A percentile compares a stretch with the other conserved stretches of the same genome.
These are phyloP conservation scores for Kwoniella europaea DNA, from an alignment of 768 basidiomycete species.

Conservation along the genomic window DNA sequence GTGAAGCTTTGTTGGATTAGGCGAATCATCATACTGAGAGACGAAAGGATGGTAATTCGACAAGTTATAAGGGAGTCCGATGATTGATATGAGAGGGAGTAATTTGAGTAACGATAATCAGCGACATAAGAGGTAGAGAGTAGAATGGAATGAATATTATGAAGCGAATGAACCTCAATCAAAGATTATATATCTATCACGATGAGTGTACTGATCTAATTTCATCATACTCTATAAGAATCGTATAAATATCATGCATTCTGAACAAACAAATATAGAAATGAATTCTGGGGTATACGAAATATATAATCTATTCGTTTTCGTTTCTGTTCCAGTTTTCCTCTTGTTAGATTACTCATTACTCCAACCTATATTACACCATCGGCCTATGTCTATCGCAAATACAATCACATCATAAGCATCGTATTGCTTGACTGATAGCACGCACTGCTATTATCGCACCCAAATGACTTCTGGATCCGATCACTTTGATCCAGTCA, in stretches of 20 bases:
- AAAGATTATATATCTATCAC: too few species aligned
- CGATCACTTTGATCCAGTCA: conserved; percentile 55
- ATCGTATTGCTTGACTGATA: too few species aligned
- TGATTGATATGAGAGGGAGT: not conserved
- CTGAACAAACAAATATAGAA: not conserved
- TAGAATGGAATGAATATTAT: not conserved
- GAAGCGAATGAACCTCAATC: not conserved
- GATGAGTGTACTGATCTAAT: too few species aligned
- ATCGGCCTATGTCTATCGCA: too few species aligned
- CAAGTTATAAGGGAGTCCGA: not conserved
- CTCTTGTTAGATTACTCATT: not conserved
- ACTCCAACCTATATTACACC: not conserved
- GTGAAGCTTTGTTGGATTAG: conserved; percentile 56
- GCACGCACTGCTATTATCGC: too few species aligned
- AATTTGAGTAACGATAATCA: not conserved
- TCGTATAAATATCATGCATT: not conserved
- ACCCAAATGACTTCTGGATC: too few species aligned
- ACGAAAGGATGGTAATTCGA: not conserved
- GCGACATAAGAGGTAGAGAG: not conserved
- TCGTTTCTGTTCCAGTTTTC: too few species aligned
- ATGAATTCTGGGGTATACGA: too few species aligned
- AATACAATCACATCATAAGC: too few species aligned
- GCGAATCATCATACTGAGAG: not conserved
- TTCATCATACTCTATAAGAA: too few species aligned
- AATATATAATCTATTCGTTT: too few species aligned